Conservation (phyloP, 2,329 filamentous ascomycete genomes). For the Penicillium sp. region DNA sequence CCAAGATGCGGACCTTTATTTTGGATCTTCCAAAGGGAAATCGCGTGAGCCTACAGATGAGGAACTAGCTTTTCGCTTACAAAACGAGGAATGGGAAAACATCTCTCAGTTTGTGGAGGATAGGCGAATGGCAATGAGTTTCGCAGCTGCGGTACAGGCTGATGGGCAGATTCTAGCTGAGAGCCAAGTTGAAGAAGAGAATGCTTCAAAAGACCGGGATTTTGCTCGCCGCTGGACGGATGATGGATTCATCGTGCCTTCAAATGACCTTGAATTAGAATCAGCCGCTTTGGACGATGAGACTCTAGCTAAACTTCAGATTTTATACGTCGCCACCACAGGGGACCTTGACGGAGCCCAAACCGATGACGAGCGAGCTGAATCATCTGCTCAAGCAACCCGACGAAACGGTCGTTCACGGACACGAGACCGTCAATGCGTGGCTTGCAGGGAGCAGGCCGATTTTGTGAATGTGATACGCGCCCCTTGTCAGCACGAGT, state of each 20-base stretch:
- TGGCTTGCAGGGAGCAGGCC: neutral
- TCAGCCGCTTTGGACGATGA: no score
- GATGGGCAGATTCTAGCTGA: neutral
- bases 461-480: neutral
- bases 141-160: neutral
- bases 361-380: no score
- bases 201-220: no score
- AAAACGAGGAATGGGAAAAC: neutral
- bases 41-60: neutral
- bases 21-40: neutral
- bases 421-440: neutral
- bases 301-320: no score
- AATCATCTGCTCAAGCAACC: no score
- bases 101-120: neutral
- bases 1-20: neutral
- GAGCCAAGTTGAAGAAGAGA: neutral
- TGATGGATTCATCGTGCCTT: neutral
- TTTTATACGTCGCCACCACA: no score
- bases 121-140: neutral
- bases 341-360: no score
- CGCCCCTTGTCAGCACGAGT: slow-evolving; percentile 49
- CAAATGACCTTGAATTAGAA: no score
- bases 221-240: neutral
- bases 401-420: no score
- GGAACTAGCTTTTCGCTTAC: neutral